Evolutionary conservation across 352 stramenopile species (phyloP).

Genomic region (Phytophthora fragariae): DNA sequence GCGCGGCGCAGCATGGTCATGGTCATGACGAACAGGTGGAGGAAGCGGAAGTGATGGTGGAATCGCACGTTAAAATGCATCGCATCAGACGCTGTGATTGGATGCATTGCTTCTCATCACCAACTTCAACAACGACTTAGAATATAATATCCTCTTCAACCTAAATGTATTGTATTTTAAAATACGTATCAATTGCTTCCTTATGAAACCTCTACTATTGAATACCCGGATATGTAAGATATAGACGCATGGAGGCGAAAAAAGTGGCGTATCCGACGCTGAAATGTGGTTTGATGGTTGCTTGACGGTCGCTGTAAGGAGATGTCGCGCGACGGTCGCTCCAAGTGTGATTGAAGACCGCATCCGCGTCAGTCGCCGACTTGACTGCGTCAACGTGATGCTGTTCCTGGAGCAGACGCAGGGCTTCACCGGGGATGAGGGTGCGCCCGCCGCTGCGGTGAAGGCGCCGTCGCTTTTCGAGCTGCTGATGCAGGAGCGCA

Average conservation of each 20-base stretch:
- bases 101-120: slow-evolving; percentile 31
- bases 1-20: slow-evolving; percentile 18
- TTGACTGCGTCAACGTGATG: slow-evolving; percentile 46
- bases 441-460: neutral
- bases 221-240: too few species aligned
- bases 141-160: neutral
- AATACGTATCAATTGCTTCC: too few species aligned
- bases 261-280: neutral
- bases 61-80: neutral
- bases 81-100: slow-evolving; percentile 37
- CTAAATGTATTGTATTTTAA: too few species aligned
- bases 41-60: slow-evolving; percentile 17
- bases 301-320: neutral
- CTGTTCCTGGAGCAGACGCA: slow-evolving; percentile 86
- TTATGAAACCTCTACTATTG: too few species aligned
- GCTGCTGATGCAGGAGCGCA: slow-evolving; percentile 89
- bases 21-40: neutral
- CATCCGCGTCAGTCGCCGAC: slow-evolving; percentile 1
- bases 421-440: slow-evolving; percentile 53
- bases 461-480: slow-evolving; percentile 81
- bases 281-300: neutral
- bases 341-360: slow-evolving; percentile 2
- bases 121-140: slow-evolving; percentile 13
- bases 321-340: slow-evolving; percentile 17
- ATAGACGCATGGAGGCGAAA: neutral